Base-by-base conservation (phyloP, 139 green algal species). In the Ettlia oleoabundans region DNA sequence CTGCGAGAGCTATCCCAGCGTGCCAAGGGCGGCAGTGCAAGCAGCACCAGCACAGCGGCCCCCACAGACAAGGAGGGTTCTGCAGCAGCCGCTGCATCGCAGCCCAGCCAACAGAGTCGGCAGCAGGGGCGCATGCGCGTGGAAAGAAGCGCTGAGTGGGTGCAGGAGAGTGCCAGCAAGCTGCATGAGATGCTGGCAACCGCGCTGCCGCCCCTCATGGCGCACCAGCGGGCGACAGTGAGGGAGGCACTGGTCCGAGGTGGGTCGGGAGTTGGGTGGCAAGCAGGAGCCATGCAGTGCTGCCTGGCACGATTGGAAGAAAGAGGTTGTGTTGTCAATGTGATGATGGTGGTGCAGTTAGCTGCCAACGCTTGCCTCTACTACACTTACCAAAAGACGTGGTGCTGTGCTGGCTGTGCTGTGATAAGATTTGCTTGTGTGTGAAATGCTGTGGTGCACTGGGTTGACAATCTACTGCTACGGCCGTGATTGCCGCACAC, bases 141-240 rank as follows among this genome's bases (percentile, higher is more conserved):
- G 32, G 72, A 86, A 13, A 70, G 86, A 0, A 85, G 64, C 32
- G 33, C 61, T 0, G 82, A 58, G 0, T 96, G 93, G 93, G 38
- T 92, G 15, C 35, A 67, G 1, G 69, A 71, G 24, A 92, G 66
- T 4, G 81, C 76, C 2, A 51, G 15, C 15, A 86, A 84, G 2
- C 64, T 96, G 3, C 40, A 67, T 4, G 76, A 70, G 7, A 76
- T 95, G 71, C 68, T 96, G 30, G 42, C 10, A 7, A 72, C 86
- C 0, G 82, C 75, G 4, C 85, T 96, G 81, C 92, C 93, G 21
- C 91, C 86, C 1, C 84, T 96, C 64, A 61, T 77, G 35, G 37
- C 51, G 3, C 88, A 95, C 40, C 88, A 82, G 8, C 72, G 85
- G 8, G 66, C 91, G 5, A 68, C 85, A n/a, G 91, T 95, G 24